Base-by-base conservation (phyloP, 2,329 filamentous ascomycete genomes). In the Cercospora sp. region DNA sequence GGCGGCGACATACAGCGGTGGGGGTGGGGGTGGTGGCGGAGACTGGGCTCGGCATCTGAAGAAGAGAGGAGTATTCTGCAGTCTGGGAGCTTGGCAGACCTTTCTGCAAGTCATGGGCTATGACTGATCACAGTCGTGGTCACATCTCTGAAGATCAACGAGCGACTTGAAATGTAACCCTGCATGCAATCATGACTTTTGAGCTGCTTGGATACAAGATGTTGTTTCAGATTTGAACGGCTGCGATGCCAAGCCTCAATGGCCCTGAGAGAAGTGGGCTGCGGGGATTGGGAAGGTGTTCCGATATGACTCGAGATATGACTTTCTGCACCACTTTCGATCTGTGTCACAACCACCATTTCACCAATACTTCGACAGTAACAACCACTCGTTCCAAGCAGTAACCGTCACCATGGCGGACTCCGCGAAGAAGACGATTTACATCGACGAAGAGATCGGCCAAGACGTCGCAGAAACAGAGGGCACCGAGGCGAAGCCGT, bases 391-490 rank as follows among this genome's bases (percentile, higher is more conserved):
- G 16, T 28, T 30, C 24, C 10, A n/a, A n/a, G 53, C 40, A 37
- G 24, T 32, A 2, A 26, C 63, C 13, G 24, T 30, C 40, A 66
- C 9, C 66, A 78, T 78, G 76, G 74, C 76, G 61, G 77, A 77
- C 72, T 49, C 73, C 7, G 69, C 70, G 30, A 77, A 76, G 67
- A 73, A 76, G 53, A 83, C 81, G 57, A 85, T 91, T 79, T 93
- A 94, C 82, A 86, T 97, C 77, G 93, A 97, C 83, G 91, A 93
- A 78, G 91, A 93, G 75, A 85, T 85, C 73, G 93, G 93, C 75
- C 83, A 86, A 74, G 93, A 91, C 76, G 80, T 81, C 66, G 79
- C 87, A 73, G 79, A 85, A 68, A 87, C 88, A 72, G 84, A 87
- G 73, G 93, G 93, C 77, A 86, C 89, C 72, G 87, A 94, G 80